Conservation (phyloP, 495 filamentous ascomycete species). For the Annulohypoxylon moriforme region DNA sequence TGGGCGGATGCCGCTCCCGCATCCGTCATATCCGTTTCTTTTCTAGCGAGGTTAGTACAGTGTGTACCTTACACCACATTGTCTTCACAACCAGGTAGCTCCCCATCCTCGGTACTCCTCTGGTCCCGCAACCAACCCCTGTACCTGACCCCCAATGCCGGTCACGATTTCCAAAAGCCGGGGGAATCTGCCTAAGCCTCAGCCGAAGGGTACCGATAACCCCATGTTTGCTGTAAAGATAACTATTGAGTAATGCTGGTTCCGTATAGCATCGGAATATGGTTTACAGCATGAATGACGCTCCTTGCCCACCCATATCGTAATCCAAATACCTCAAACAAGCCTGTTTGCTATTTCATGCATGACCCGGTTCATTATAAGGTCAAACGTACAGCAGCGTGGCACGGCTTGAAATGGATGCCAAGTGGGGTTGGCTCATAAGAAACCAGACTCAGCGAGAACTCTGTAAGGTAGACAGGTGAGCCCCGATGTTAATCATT, state of each 20-base stretch:
- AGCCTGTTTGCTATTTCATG: slow-evolving; percentile 16
- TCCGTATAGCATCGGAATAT: background rate
- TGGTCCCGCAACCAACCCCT: slow-evolving; percentile 2
- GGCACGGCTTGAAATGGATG: slow-evolving; percentile 1
- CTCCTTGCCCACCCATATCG: slow-evolving; percentile 5
- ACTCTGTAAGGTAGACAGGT: slow-evolving; percentile 46
- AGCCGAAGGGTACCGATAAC: slow-evolving; percentile 1
- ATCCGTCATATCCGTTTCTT: background rate
- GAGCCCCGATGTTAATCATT: background rate
- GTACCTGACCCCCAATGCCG: background rate
- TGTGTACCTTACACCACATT: slow-evolving; percentile 1
- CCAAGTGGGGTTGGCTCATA: slow-evolving; percentile 45
- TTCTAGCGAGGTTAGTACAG: background rate
- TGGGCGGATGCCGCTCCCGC: background rate
- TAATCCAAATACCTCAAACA: slow-evolving; percentile 5
- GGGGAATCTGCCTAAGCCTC: background rate
- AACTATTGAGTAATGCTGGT: background rate
- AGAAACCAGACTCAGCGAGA: slow-evolving; percentile 61
- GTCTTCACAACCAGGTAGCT: background rate
- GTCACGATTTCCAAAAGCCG: slow-evolving; percentile 13
- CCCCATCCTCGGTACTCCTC: background rate
- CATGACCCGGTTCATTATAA: background rate
- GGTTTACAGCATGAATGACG: slow-evolving; percentile 4
- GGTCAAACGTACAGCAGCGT: slow-evolving; percentile 8
- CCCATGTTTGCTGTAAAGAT: background rate